Base-by-base conservation (phyloP, 1,284 basidiomycete genomes). In the Coriolopsis trogii region DNA sequence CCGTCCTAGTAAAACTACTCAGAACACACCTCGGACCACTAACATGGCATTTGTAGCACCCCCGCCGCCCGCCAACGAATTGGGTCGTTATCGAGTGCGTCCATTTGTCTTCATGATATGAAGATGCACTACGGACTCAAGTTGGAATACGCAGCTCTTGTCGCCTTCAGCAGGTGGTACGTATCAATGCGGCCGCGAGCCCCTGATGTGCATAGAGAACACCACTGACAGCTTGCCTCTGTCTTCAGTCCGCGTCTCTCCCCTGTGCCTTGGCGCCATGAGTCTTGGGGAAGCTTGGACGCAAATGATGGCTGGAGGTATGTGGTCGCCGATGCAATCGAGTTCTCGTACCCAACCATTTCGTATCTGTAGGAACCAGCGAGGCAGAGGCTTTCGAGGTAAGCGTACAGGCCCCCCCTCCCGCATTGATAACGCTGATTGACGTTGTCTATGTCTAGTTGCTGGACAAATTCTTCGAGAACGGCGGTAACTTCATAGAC, bases 401-500 rank as follows among this genome's bases (percentile, higher is more conserved):
- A n/a, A 5, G 9, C 25, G 5, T 8, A 10, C 4, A 4, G 23
- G n/a, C 20, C 8, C 16, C 18, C 13, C 9, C 5, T 10, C n/a
- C 9, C 8, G 13, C n/a, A 3, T 18, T 18, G n/a, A 6, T n/a
- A 30, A 5, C 21, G 16, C 8, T 46, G n/a, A 37, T 20, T 9
- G n/a, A 2, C 13, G 7, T 29, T 2, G 13, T 21, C 12, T 28
- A 5, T 26, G 6, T 2, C 4, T 24, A 57, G 66, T 69, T 71
- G 10, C 64, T 73, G 10, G 71, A 73, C 49, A 66, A 63, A 0
- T 70, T 53, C 51, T 67, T 53, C 33, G 66, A 66, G 47, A 67
- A 60, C 43, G 66, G 62, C 28, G 68, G 69, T 4, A 70, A 70
- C 53, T 70, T 70, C 53, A 67, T 69, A 42, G 67, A 69, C 48